phyloP scores from a whole-genome alignment of 768 basidiomycete species.

The Amanita inopinata region DNA sequence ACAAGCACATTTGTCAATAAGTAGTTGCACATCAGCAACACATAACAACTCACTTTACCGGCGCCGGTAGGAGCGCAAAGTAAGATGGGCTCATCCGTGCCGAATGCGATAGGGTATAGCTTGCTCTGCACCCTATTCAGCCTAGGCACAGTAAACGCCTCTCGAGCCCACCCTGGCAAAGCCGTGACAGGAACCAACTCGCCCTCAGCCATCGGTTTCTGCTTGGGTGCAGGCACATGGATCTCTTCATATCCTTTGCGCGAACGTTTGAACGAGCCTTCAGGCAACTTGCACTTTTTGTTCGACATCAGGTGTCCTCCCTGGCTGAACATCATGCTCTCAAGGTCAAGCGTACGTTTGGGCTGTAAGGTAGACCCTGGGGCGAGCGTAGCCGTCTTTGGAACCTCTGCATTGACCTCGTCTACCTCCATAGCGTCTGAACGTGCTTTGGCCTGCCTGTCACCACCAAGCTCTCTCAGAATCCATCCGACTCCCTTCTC shows the following conservation, averaged over 20 bases:
- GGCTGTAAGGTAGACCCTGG: slow-evolving; percentile 86
- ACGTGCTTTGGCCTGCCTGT: slow-evolving; percentile 50
- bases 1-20: slow-evolving; percentile 13
- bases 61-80: slow-evolving; percentile 98
- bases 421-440: slow-evolving; percentile 77
- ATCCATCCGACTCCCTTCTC: slow-evolving; percentile 98
- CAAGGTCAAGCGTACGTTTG: slow-evolving; percentile 78
- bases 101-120: slow-evolving; percentile 87
- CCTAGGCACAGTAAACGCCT: slow-evolving; percentile 73
- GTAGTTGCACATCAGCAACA: neutral
- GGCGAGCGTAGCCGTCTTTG: slow-evolving; percentile 78
- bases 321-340: slow-evolving; percentile 92
- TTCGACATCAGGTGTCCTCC: slow-evolving; percentile 98
- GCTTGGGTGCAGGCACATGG: slow-evolving; percentile 89
- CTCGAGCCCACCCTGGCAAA: slow-evolving; percentile 79
- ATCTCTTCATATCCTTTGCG: slow-evolving; percentile 98
- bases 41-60: slow-evolving; percentile 73
- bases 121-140: slow-evolving; percentile 93
- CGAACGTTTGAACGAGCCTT: slow-evolving; percentile 94
- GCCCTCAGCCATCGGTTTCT: slow-evolving; percentile 48
- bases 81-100: slow-evolving; percentile 87
- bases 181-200: slow-evolving; percentile 64
- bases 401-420: slow-evolving; percentile 42
- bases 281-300: slow-evolving; percentile 96
- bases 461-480: slow-evolving; percentile 77